These are phyloP conservation scores for Haplosporangium gracile DNA, from an alignment of 192 early-diverging fungal genomes.

Conservation along the genomic window DNA sequence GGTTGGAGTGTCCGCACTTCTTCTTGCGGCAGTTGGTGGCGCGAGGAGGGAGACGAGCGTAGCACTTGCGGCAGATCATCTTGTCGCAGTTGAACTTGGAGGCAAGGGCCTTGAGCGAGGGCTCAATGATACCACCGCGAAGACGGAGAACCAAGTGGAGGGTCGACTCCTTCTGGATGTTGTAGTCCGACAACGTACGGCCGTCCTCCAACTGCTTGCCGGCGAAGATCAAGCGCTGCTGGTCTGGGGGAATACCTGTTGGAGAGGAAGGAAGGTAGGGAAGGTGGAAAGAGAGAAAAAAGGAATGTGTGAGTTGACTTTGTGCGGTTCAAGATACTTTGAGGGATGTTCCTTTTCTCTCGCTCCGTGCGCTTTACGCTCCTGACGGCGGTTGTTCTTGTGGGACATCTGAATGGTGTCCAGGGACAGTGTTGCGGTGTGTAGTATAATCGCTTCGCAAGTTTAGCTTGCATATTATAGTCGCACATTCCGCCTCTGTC, in stretches of 20 bases:
- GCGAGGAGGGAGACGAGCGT: slow-evolving; percentile 98
- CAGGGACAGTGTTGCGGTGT: no score
- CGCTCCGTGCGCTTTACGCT: no score
- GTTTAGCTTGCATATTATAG: no score
- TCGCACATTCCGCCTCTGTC: no score
- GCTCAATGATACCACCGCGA: slow-evolving; percentile 98
- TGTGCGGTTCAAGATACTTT: no score
- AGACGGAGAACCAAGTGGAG: slow-evolving; percentile 97
- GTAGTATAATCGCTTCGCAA: no score
- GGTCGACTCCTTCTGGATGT: slow-evolving; percentile 99
- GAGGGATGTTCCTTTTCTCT: no score
- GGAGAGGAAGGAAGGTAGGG: neutral
- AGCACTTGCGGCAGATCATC: slow-evolving; percentile 99
- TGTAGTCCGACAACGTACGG: slow-evolving; percentile 98
- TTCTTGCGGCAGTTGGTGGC: slow-evolving; percentile 99
- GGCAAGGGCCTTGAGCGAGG: slow-evolving; percentile 97
- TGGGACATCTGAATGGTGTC: no score
- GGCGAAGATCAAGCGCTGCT: slow-evolving; percentile 99
- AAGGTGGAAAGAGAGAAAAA: neutral
- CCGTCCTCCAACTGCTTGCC: slow-evolving; percentile 99
- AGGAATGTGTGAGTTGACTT: neutral
- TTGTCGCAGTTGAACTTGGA: slow-evolving; percentile 99
- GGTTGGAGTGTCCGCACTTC: slow-evolving; percentile 99
- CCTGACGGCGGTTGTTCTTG: no score
- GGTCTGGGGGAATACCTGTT: slow-evolving; percentile 96